These are phyloP conservation scores for Cordyceps cicadae DNA, from an alignment of 2,329 filamentous ascomycete genomes.

Conservation along the genomic window DNA sequence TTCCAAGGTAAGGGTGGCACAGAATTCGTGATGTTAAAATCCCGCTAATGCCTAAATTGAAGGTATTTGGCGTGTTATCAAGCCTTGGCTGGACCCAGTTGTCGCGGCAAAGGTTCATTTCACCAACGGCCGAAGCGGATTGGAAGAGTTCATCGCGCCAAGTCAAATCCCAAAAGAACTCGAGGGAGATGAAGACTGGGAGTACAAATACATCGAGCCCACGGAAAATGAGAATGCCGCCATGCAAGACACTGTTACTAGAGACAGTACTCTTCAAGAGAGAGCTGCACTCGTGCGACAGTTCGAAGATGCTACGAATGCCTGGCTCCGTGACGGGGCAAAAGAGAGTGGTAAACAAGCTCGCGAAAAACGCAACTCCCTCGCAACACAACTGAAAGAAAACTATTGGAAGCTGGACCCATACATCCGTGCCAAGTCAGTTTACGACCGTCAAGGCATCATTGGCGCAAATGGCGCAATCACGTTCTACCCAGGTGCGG, in stretches of 20 bases:
- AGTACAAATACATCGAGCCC: slow-evolving; percentile 76
- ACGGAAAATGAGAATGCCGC: slow-evolving; percentile 63
- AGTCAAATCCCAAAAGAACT: slow-evolving; percentile 71
- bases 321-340: slow-evolving; percentile 56
- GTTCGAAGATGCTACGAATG: slow-evolving; percentile 65
- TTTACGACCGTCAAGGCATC: slow-evolving; percentile 76
- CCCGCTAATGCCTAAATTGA: slow-evolving; percentile 13
- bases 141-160: slow-evolving; percentile 66
- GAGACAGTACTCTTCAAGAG: slow-evolving; percentile 54
- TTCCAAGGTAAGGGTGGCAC: slow-evolving; percentile 62
- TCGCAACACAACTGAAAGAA: slow-evolving; percentile 56
- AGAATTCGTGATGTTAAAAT: not conserved
- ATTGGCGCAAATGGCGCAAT: slow-evolving; percentile 59
- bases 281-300: slow-evolving; percentile 58
- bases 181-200: slow-evolving; percentile 78
- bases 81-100: slow-evolving; percentile 92
- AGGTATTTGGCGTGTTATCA: slow-evolving; percentile 95
- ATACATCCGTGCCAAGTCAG: slow-evolving; percentile 70
- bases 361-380: slow-evolving; percentile 48
- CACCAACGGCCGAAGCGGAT: slow-evolving; percentile 70
- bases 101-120: slow-evolving; percentile 93
- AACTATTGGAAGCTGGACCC: slow-evolving; percentile 90
- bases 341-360: slow-evolving; percentile 37
- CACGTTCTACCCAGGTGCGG: slow-evolving; percentile 52
- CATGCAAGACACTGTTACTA: slow-evolving; percentile 58